Percentiles rank a stretch among this genome's conserved stretches.
Evolutionary conservation across 2,329 filamentous ascomycete genomes (phyloP).

Genomic region (Calonectria fujianensis): DNA sequence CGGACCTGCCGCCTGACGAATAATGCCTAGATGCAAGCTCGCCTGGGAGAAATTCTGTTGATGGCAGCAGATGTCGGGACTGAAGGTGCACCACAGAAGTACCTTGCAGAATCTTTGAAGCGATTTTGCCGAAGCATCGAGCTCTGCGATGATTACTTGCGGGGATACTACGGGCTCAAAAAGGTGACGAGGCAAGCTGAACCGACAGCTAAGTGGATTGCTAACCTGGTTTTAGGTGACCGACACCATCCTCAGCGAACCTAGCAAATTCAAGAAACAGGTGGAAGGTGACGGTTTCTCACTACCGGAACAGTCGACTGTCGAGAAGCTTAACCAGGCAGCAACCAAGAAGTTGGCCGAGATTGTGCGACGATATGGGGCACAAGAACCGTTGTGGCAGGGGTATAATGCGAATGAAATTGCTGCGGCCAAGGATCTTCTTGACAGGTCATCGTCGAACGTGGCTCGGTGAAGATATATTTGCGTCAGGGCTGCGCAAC

Average conservation of each 20-base stretch:
- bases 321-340: conserved; percentile 81
- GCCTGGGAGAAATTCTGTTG: conserved; percentile 88
- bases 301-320: conserved; percentile 73
- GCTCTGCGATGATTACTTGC: conserved; percentile 92
- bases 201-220: neutral
- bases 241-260: conserved; percentile 68
- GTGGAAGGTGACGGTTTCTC: conserved; percentile 70
- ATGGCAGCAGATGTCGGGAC: conserved; percentile 74
- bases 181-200: conserved; percentile 70
- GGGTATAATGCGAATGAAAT: conserved; percentile 85
- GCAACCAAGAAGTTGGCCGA: conserved; percentile 85
- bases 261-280: conserved; percentile 66
- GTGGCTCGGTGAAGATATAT: conserved; percentile 64
- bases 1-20: conserved; percentile 46
- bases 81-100: conserved; percentile 67
- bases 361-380: conserved; percentile 80
- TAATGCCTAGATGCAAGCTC: conserved; percentile 83
- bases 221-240: conserved; percentile 64
- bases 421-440: conserved; percentile 80
- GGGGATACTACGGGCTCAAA: conserved; percentile 94
- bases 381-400: conserved; percentile 79
- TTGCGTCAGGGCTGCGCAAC: conserved; percentile 37
- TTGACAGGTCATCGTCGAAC: conserved; percentile 71
- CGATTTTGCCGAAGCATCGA: conserved; percentile 94
- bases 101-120: conserved; percentile 84